A percentile compares a stretch with the other conserved stretches of the same genome.
phyloP scores from a whole-genome alignment of 768 basidiomycete species.

The Xerocomus potaroensis region DNA sequence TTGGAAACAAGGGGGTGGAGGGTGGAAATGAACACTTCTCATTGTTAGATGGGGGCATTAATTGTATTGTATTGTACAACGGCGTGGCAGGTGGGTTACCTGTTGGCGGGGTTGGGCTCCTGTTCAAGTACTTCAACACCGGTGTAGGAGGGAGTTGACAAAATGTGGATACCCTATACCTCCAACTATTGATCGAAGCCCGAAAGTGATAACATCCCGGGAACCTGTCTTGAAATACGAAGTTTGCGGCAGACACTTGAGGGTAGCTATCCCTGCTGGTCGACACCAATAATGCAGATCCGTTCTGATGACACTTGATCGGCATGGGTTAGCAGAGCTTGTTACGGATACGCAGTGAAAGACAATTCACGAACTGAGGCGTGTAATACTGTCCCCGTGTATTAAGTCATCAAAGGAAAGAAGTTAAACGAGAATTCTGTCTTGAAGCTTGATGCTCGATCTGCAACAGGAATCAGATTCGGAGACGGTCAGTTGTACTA shows the following conservation, averaged over 20 bases:
- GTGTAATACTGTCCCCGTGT: too few species aligned
- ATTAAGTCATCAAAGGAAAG: too few species aligned
- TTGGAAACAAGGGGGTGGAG: constrained; percentile 66
- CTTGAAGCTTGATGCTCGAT: too few species aligned
- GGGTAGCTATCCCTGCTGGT: constrained; percentile 69
- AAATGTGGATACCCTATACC: constrained; percentile 63
- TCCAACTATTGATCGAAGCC: constrained; percentile 61
- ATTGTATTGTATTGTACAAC: constrained; percentile 80
- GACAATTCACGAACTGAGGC: too few species aligned
- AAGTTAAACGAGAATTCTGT: too few species aligned
- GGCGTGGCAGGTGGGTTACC: constrained; percentile 59
- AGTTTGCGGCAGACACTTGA: constrained; percentile 61
- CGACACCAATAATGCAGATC: constrained; percentile 74
- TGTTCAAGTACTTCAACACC: constrained; percentile 16
- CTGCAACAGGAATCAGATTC: too few species aligned
- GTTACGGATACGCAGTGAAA: too few species aligned
- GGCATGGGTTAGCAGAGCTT: not conserved
- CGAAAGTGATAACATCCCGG: constrained; percentile 67
- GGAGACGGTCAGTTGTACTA: too few species aligned
- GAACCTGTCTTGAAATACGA: constrained; percentile 48
- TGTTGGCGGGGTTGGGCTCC: constrained; percentile 53
- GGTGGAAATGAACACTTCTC: constrained; percentile 69
- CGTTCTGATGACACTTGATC: constrained; percentile 25
- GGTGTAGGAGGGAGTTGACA: not conserved
- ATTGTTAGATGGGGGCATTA: constrained; percentile 74